Base-by-base conservation (phyloP, 257 asterid species). In the Forsythia suspensa region DNA sequence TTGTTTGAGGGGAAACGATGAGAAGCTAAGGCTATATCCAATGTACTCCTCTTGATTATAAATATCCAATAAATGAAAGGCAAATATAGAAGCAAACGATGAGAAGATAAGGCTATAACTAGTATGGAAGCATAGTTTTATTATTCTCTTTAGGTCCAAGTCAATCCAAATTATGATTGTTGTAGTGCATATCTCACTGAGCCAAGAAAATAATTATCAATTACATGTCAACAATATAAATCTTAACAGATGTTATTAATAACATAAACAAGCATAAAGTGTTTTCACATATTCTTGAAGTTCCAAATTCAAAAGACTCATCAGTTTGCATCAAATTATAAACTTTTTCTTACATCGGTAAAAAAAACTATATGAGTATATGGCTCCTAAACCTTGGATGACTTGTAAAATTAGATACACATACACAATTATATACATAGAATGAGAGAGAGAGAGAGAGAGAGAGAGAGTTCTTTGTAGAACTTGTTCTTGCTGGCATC, bases 401-500 rank as follows among this genome's bases (percentile, higher is more conserved):
- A 21, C 37, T 11, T 21, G 37, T 24, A 18, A 16, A 55, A 4
- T 8, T 55, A 55, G 21, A 63, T 63, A 9, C 4, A 8, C 16
- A 24, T 3, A 21, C 16, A 63, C 18, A 63, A 21, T 21, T 24
- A 63, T 21, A 63, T 36, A 61, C 43, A 48, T 10, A 72, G 39
- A 72, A 18, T 8, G 42, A 48, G 67, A 48, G 46, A 48, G 67
- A 20, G 37, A 73, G 65, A 71, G 59, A 63, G 18, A 76, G 73
- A 37, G 65, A 78, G 80, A 75, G 80, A 91, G 48, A 88, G 86
- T 80, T 93, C 86, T 82, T 90, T 89, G 89, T 83, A 90, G 86
- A 88, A 91, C 78, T 86, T 88, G 83, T 84, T 86, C 85, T 90
- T 89, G 87, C 72, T 76, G 70, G 82, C 89, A 43, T 82, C 86